These are phyloP conservation scores for Hericium erinaceus DNA, from an alignment of 768 basidiomycete species.

Conservation along the genomic window DNA sequence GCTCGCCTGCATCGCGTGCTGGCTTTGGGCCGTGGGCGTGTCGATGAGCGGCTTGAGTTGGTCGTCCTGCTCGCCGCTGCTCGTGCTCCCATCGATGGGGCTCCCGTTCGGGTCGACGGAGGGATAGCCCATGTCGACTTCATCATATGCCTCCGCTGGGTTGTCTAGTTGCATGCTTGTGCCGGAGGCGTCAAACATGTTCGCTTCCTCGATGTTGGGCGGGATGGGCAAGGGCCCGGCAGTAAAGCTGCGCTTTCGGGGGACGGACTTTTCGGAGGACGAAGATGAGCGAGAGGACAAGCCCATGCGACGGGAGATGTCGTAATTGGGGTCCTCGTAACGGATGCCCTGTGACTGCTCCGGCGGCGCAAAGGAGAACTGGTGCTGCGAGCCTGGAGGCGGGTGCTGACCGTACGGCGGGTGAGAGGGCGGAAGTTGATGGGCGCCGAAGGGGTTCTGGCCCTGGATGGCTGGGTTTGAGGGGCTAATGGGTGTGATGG, in stretches of 20 bases:
- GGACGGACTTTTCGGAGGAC: conserved; percentile 48
- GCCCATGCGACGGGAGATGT: conserved; percentile 26
- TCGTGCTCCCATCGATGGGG: conserved; percentile 29
- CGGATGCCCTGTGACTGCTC: conserved; percentile 20
- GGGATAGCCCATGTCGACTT: conserved; percentile 41
- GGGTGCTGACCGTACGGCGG: conserved; percentile 23
- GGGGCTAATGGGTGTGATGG: conserved; percentile 54
- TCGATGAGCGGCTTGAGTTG: conserved; percentile 22
- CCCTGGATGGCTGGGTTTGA: conserved; percentile 31
- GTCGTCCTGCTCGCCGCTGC: conserved; percentile 26
- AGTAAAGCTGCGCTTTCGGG: conserved; percentile 61
- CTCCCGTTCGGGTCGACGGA: conserved; percentile 43
- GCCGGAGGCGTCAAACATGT: conserved; percentile 23
- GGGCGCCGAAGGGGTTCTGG: conserved; percentile 34
- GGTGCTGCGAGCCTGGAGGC: conserved; percentile 18
- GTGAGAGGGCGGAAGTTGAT: conserved; percentile 32
- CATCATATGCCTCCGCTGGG: conserved; percentile 39
- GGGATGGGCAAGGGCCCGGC: conserved; percentile 29
- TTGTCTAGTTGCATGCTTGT: conserved; percentile 7
- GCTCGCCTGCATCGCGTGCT: conserved; percentile 13
- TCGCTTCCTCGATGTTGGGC: conserved; percentile 21
- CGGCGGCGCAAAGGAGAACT: conserved; percentile 44
- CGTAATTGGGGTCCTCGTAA: conserved; percentile 24
- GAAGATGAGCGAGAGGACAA: conserved; percentile 31
- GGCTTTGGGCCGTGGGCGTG: conserved; percentile 7